Conservation (phyloP, 371 early-diverging fungal species). For the Syncephalis fuscata region DNA sequence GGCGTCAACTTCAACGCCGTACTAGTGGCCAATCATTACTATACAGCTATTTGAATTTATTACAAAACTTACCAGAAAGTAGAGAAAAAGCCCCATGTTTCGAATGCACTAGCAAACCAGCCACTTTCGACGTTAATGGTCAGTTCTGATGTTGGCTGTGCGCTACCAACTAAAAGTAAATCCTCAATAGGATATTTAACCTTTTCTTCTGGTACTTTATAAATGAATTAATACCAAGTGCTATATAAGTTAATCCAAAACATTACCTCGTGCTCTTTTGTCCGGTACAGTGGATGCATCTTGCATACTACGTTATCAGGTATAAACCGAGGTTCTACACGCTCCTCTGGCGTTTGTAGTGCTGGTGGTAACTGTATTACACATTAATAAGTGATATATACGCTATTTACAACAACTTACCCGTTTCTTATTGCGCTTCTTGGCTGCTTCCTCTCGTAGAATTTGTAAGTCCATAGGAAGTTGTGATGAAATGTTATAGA, state of each 20-base stretch:
- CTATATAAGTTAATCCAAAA: no score
- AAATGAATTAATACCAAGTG: no score
- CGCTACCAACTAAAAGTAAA: not conserved
- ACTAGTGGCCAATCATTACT: not conserved
- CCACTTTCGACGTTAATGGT: not conserved
- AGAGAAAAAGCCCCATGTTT: not conserved
- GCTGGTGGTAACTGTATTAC: not conserved
- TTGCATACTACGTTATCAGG: not conserved
- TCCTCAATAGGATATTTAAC: constrained; percentile 5
- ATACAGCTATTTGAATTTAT: not conserved
- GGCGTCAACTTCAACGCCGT: not conserved
- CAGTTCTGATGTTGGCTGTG: not conserved
- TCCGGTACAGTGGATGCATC: not conserved
- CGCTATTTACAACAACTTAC: not conserved
- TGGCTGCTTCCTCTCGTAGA: not conserved
- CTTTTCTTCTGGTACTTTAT: not conserved
- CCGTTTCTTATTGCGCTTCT: constrained; percentile 3
- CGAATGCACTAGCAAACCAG: not conserved
- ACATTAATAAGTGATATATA: not conserved
- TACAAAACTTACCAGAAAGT: constrained; percentile 1
- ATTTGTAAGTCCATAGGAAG: constrained; percentile 1
- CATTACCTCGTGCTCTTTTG: not conserved
- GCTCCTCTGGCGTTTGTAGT: not conserved
- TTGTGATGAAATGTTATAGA: not conserved
- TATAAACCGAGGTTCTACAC: not conserved